phyloP scores from a whole-genome alignment of 1,284 basidiomycete species.

The Cryptococcus neoformans region DNA sequence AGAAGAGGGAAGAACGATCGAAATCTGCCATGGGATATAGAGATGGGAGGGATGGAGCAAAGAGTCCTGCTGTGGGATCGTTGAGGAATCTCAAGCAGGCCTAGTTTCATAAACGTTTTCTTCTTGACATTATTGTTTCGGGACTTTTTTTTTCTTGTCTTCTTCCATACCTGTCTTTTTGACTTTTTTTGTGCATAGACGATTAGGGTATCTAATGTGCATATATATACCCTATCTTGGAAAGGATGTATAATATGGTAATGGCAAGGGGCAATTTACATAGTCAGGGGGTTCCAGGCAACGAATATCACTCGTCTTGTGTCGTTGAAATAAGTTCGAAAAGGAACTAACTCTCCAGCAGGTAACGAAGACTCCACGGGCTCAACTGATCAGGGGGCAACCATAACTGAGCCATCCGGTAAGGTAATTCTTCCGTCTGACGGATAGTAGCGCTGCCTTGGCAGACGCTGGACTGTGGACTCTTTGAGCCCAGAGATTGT shows the following conservation, averaged over 20 bases:
- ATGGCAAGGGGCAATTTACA: too few species aligned
- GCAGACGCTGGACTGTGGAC: too few species aligned
- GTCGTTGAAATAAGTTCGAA: too few species aligned
- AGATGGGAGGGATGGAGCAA: conserved; percentile 6
- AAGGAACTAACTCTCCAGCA: too few species aligned
- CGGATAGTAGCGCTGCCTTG: too few species aligned
- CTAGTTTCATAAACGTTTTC: neutral
- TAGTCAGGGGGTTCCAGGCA: too few species aligned
- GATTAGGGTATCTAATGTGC: neutral
- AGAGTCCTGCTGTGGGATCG: neutral
- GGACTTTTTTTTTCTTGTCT: neutral
- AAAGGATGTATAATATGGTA: neutral
- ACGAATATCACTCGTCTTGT: too few species aligned
- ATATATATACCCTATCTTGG: neutral
- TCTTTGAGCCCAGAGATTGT: too few species aligned
- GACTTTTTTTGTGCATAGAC: neutral
- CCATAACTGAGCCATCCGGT: too few species aligned
- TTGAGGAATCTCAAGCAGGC: neutral
- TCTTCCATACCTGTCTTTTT: neutral
- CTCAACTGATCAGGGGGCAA: too few species aligned
- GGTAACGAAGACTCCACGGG: too few species aligned
- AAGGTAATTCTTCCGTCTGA: too few species aligned
- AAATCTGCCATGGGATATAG: conserved; percentile 15
- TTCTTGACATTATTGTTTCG: neutral
- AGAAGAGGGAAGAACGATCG: conserved; percentile 13